Percentiles rank a stretch among this genome's conserved stretches.
Evolutionary conservation across 805 yeast genomes (phyloP).

Genomic region (Suhomyces prunicola): DNA sequence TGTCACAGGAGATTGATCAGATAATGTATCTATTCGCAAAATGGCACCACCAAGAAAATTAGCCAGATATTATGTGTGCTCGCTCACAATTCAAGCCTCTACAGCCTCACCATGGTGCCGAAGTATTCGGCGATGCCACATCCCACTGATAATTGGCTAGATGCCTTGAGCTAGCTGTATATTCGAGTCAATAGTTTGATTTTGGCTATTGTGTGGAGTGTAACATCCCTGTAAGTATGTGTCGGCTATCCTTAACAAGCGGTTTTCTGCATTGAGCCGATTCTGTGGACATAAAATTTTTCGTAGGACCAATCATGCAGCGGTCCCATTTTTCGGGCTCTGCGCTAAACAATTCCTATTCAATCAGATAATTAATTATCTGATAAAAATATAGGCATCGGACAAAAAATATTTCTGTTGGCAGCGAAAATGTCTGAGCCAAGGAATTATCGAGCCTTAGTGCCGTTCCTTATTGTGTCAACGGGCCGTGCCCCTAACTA

Average conservation of each 20-base stretch:
- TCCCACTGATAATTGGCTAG: background rate
- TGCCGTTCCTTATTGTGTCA: background rate
- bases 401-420: background rate
- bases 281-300: background rate
- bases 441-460: background rate
- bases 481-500: background rate
- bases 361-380: background rate
- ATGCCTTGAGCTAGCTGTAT: background rate
- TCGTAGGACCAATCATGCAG: background rate
- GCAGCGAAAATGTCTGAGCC: background rate
- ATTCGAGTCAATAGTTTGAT: background rate
- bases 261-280: background rate
- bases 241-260: background rate
- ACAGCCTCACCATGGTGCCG: too few species aligned
- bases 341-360: background rate
- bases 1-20: background rate
- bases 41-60: background rate
- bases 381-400: slow-evolving; percentile 2
- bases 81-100: too few species aligned
- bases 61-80: background rate
- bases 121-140: background rate
- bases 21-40: background rate
- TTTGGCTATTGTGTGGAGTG: too few species aligned
- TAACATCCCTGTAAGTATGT: background rate
- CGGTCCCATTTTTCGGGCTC: background rate